A percentile compares a stretch with the other conserved stretches of the same genome.
Conservation (phyloP, 805 yeast species). For the Kodamaea hsintzibuensis region DNA sequence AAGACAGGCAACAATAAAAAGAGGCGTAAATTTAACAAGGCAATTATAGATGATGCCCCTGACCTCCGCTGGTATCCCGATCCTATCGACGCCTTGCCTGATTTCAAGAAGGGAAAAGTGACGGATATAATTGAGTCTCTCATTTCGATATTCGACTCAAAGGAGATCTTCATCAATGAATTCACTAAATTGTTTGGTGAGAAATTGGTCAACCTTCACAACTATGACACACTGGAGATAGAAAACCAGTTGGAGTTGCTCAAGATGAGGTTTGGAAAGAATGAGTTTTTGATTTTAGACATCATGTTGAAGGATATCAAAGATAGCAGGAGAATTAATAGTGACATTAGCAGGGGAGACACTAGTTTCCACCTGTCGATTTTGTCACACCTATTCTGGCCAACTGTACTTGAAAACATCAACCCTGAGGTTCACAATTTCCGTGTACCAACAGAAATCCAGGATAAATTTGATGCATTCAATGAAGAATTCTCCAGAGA, state of each 20-base stretch:
- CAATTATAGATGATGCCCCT: constrained; percentile 29
- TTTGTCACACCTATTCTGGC: constrained; percentile 84
- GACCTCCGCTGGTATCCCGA: constrained; percentile 77
- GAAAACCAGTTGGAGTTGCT: constrained; percentile 49
- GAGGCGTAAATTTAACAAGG: background rate
- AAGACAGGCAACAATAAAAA: constrained; percentile 20
- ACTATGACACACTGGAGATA: constrained; percentile 43
- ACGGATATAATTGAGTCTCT: constrained; percentile 72
- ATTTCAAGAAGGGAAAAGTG: constrained; percentile 61
- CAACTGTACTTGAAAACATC: constrained; percentile 41
- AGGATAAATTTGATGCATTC: constrained; percentile 44
- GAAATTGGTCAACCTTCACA: constrained; percentile 47
- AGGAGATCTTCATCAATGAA: constrained; percentile 64
- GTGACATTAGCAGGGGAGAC: constrained; percentile 19
- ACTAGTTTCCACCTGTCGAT: constrained; percentile 54
- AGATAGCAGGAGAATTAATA: constrained; percentile 53
- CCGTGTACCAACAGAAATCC: constrained; percentile 49
- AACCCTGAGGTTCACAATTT: constrained; percentile 38
- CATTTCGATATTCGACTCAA: constrained; percentile 69
- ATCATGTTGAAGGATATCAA: constrained; percentile 80
- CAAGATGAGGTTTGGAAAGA: constrained; percentile 64
- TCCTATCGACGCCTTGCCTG: constrained; percentile 88
- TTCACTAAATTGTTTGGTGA: constrained; percentile 61
- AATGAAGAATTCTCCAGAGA: constrained; percentile 39
- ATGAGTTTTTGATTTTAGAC: constrained; percentile 67